These are phyloP conservation scores for Sutorius australiensis DNA, from an alignment of 768 basidiomycete genomes.

Conservation along the genomic window DNA sequence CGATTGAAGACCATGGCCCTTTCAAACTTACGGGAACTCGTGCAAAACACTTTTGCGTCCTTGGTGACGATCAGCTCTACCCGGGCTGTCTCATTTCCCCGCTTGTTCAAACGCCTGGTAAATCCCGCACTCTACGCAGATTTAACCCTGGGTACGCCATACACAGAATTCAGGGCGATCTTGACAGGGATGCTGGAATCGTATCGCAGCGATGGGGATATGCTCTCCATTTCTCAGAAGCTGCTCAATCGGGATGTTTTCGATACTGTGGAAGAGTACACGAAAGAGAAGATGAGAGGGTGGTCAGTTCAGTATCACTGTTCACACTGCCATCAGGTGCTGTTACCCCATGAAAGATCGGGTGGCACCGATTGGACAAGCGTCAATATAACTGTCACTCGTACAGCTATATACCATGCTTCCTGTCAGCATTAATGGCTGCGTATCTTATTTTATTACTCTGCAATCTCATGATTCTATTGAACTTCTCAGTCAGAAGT, in stretches of 20 bases:
- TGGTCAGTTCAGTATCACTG: conserved; percentile 57
- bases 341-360: conserved; percentile 30
- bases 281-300: conserved; percentile 54
- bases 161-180: conserved; percentile 88
- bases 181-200: conserved; percentile 94
- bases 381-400: conserved; percentile 44
- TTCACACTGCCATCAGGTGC: conserved; percentile 46
- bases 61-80: conserved; percentile 83
- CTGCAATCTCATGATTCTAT: conserved; percentile 13
- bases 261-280: conserved; percentile 58
- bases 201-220: conserved; percentile 88
- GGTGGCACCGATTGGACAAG: conserved; percentile 17
- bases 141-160: conserved; percentile 59
- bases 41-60: conserved; percentile 80
- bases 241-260: conserved; percentile 82
- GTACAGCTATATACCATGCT: conserved; percentile 60
- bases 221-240: conserved; percentile 79
- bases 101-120: conserved; percentile 88
- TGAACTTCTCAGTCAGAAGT: background rate
- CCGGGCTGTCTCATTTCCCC: conserved; percentile 81
- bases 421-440: conserved; percentile 33
- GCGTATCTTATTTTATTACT: conserved; percentile 6
- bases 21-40: conserved; percentile 60
- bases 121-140: conserved; percentile 55
- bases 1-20: conserved; percentile 31